phyloP scores from a whole-genome alignment of 306 rosid genomes.

The Hippophae tibetana region DNA sequence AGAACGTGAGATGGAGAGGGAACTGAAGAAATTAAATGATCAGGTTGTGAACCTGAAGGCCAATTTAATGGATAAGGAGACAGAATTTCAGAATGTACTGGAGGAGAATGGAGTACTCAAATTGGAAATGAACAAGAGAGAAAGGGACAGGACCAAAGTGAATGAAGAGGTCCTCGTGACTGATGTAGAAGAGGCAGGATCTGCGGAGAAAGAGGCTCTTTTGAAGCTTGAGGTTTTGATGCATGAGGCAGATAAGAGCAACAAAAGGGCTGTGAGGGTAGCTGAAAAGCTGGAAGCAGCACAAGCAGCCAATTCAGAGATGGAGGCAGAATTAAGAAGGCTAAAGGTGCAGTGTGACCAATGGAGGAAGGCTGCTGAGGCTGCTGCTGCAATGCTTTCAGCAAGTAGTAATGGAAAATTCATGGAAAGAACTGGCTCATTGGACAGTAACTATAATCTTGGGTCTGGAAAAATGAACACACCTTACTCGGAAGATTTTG shows the following conservation, averaged over 20 bases:
- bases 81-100: slow-evolving; percentile 58
- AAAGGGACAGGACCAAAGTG: slow-evolving; percentile 26
- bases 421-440: slow-evolving; percentile 59
- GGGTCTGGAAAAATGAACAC: slow-evolving; percentile 38
- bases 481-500: slow-evolving; percentile 49
- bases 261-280: slow-evolving; percentile 53
- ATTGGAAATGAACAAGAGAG: slow-evolving; percentile 38
- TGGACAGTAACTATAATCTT: slow-evolving; percentile 55
- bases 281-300: slow-evolving; percentile 73
- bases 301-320: slow-evolving; percentile 55
- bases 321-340: slow-evolving; percentile 75
- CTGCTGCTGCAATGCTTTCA: slow-evolving; percentile 86
- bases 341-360: slow-evolving; percentile 88
- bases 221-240: slow-evolving; percentile 55
- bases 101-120: slow-evolving; percentile 74
- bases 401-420: slow-evolving; percentile 68
- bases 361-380: slow-evolving; percentile 98
- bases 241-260: slow-evolving; percentile 73
- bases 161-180: slow-evolving; percentile 30
- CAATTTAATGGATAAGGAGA: slow-evolving; percentile 72
- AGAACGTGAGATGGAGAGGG: slow-evolving; percentile 41
- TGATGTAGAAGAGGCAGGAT: slow-evolving; percentile 48
- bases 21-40: slow-evolving; percentile 46
- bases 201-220: slow-evolving; percentile 48
- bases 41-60: slow-evolving; percentile 44